Evolutionary conservation across 2,329 filamentous ascomycete genomes (phyloP).

Genomic region (Claviceps sp.): DNA sequence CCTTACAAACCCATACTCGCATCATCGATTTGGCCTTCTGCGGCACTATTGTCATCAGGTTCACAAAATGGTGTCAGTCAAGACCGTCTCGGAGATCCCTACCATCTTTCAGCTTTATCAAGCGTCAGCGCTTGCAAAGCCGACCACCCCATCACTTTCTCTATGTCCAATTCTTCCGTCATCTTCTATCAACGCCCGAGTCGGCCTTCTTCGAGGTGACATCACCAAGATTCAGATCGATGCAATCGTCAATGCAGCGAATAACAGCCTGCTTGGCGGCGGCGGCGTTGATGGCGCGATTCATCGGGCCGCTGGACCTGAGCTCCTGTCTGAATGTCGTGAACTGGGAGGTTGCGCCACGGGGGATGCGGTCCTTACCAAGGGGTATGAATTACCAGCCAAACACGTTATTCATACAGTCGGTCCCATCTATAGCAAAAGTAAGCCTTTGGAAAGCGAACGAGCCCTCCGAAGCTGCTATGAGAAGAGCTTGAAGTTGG

Average conservation of each 20-base stretch:
- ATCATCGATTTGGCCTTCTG: neutral
- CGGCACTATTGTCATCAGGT: neutral
- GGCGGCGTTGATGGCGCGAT: conserved; percentile 89
- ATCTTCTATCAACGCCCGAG: conserved; percentile 51
- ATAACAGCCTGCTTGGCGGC: conserved; percentile 63
- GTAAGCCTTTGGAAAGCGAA: conserved; percentile 24
- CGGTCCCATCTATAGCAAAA: conserved; percentile 57
- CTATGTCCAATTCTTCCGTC: conserved; percentile 22
- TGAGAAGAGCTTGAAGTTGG: conserved; percentile 54
- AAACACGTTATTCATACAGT: conserved; percentile 80
- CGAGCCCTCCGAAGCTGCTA: conserved; percentile 52
- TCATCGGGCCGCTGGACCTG: conserved; percentile 63
- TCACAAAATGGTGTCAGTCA: conserved; percentile 8
- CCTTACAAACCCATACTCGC: neutral
- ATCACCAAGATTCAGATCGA: conserved; percentile 70
- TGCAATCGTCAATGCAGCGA: conserved; percentile 89
- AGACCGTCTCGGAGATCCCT: conserved; percentile 42
- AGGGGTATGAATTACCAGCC: conserved; percentile 62
- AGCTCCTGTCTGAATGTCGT: conserved; percentile 57
- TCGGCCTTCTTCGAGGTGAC: conserved; percentile 60
- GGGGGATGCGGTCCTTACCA: conserved; percentile 72
- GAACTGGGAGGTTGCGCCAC: conserved; percentile 58
- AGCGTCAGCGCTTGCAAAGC: conserved; percentile 19
- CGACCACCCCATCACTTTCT: conserved; percentile 5
- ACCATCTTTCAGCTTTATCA: conserved; percentile 53